A percentile compares a stretch with the other conserved stretches of the same genome.
phyloP scores from a whole-genome alignment of 805 yeast genomes.

The Debaryomyces hansenii region DNA sequence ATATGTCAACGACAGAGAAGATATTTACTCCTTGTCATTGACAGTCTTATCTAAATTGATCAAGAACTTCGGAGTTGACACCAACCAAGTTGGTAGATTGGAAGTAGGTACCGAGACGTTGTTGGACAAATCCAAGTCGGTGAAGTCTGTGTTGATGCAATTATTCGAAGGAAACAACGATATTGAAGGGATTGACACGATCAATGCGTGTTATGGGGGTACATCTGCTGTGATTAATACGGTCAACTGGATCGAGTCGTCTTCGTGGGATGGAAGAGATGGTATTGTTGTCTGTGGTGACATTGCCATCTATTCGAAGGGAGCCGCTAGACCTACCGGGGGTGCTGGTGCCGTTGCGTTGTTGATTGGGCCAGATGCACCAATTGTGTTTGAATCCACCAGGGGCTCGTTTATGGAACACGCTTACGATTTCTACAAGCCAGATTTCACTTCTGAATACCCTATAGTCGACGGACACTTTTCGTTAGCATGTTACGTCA shows the following conservation, averaged over 20 bases:
- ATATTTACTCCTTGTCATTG: constrained; percentile 89
- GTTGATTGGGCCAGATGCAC: constrained; percentile 96
- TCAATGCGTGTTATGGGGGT: constrained; percentile 99
- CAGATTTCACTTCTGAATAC: constrained; percentile 93
- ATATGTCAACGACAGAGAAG: constrained; percentile 96
- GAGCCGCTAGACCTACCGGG: constrained; percentile 99
- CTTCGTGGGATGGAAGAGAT: constrained; percentile 97
- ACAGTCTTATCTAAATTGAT: constrained; percentile 82
- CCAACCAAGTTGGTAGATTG: constrained; percentile 80
- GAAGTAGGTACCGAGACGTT: constrained; percentile 99
- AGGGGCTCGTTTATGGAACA: constrained; percentile 96
- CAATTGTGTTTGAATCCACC: constrained; percentile 83
- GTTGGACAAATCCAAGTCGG: constrained; percentile 94
- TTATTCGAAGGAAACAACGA: constrained; percentile 86
- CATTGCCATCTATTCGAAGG: constrained; percentile 95
- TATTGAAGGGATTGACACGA: constrained; percentile 92
- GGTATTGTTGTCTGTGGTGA: constrained; percentile 97
- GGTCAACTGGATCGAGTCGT: constrained; percentile 93
- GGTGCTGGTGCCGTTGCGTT: constrained; percentile 98
- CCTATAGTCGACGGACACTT: constrained; percentile 98
- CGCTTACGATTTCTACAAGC: constrained; percentile 97
- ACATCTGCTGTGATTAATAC: constrained; percentile 93
- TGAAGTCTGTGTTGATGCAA: constrained; percentile 94
- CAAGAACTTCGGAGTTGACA: constrained; percentile 79
- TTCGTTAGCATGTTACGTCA: constrained; percentile 89